Evolutionary conservation across 768 basidiomycete species (phyloP).

Genomic region (Termitomyces sp.): DNA sequence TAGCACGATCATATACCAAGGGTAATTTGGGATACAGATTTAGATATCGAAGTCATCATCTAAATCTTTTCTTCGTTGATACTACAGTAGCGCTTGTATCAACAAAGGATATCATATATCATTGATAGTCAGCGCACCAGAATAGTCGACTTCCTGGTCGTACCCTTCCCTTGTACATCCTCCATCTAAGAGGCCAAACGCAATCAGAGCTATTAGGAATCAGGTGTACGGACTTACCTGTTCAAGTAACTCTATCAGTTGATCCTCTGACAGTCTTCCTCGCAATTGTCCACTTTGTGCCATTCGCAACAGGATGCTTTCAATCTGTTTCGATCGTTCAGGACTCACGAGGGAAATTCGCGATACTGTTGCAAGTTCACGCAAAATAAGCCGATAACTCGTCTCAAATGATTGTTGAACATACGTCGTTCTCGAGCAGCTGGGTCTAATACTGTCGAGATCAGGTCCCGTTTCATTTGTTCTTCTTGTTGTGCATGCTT

Average conservation of each 20-base stretch:
- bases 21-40: conserved; percentile 2
- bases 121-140: conserved; percentile 32
- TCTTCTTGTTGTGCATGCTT: conserved; percentile 27
- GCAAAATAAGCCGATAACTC: conserved; percentile 1
- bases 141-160: conserved; percentile 52
- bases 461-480: conserved; percentile 68
- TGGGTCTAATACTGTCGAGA: conserved; percentile 71
- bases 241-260: conserved; percentile 81
- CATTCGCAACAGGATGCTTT: conserved; percentile 74
- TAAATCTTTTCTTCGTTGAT: conserved; percentile 58
- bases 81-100: conserved; percentile 26
- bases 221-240: conserved; percentile 46
- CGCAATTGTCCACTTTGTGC: conserved; percentile 79
- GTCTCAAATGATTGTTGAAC: conserved; percentile 15
- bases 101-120: conserved; percentile 1
- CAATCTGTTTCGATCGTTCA: conserved; percentile 74
- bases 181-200: conserved; percentile 38
- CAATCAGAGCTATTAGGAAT: conserved; percentile 18
- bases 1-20: not conserved
- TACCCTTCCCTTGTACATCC: conserved; percentile 42
- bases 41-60: conserved; percentile 63
- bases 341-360: conserved; percentile 86
- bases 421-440: conserved; percentile 79
- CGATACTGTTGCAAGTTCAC: conserved; percentile 48
- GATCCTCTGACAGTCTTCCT: conserved; percentile 69